phyloP scores from a whole-genome alignment of 257 asterid genomes.

The Solanum phureja region DNA sequence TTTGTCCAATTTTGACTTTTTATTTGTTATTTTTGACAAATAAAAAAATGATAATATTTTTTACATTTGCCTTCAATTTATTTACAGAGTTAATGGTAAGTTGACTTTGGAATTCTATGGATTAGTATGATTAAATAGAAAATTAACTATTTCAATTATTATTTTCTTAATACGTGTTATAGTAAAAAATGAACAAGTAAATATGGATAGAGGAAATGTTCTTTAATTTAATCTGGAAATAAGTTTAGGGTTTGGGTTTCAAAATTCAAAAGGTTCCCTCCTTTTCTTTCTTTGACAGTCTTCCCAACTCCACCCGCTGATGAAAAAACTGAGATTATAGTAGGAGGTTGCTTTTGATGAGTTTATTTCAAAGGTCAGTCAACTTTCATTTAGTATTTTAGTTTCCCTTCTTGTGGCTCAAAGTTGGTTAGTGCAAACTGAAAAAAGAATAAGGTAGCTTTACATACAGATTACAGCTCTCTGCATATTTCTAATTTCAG shows the following conservation, averaged over 20 bases:
- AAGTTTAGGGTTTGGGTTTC: background rate
- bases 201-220: no score
- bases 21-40: no score
- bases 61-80: no score
- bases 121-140: no score
- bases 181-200: no score
- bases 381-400: background rate
- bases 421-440: background rate
- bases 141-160: no score
- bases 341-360: background rate
- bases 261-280: background rate
- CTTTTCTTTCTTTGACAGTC: background rate
- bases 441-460: background rate
- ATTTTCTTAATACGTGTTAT: no score
- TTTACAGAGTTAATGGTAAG: no score
- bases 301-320: background rate
- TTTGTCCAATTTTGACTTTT: no score
- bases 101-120: no score
- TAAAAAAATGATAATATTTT: no score
- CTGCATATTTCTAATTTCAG: background rate
- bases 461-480: background rate
- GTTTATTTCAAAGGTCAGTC: background rate
- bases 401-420: background rate
- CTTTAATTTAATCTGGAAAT: background rate
- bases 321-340: background rate